These are phyloP conservation scores for Ophiostoma australiae DNA, from an alignment of 2,329 filamentous ascomycete species.

Conservation along the genomic window DNA sequence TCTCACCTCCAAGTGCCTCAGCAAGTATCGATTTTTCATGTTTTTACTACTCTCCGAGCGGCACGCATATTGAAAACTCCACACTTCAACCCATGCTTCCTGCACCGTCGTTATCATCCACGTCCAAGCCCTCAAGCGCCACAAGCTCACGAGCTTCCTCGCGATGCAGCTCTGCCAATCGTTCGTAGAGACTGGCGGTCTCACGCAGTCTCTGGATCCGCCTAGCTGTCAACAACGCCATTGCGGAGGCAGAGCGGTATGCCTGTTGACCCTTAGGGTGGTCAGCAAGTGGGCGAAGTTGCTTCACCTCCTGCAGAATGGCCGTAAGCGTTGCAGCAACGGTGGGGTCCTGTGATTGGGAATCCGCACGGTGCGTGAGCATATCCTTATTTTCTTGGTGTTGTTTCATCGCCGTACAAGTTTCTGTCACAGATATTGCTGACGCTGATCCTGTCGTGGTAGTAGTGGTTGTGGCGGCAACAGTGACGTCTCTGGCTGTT, in stretches of 20 bases:
- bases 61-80: neutral
- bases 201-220: conserved; percentile 8
- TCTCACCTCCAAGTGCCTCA: neutral
- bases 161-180: conserved; percentile 5
- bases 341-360: neutral
- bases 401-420: neutral
- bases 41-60: neutral
- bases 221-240: neutral
- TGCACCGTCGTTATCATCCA: neutral
- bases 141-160: neutral
- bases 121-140: neutral
- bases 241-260: neutral
- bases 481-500: neutral
- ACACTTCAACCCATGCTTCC: neutral
- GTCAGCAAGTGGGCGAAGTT: conserved; percentile 5
- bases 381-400: neutral
- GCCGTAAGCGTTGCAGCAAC: conserved; percentile 4
- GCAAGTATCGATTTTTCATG: neutral
- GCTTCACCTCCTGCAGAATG: conserved; percentile 8
- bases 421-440: neutral
- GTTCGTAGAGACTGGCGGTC: conserved; percentile 9
- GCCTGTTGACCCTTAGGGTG: neutral
- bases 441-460: neutral
- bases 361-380: conserved; percentile 1
- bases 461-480: neutral